Conservation (phyloP, 345 rosid genomes). For the Streptanthus diversifolius region DNA sequence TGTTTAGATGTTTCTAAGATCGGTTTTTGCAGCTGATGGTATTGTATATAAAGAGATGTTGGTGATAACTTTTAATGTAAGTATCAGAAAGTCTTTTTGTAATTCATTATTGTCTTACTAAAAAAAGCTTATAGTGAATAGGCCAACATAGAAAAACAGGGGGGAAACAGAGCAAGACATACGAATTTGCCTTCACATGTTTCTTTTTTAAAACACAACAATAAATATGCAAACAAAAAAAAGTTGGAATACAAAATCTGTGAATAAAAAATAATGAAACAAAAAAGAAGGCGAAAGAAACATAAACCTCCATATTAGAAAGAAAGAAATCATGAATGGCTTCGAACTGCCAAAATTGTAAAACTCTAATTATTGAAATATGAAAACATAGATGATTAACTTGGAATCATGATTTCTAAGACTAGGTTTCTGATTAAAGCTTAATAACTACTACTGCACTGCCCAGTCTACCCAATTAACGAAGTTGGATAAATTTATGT, state of each 20-base stretch:
- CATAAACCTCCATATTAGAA: too few relatives aligned
- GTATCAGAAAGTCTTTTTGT: neutral
- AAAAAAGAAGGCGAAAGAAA: neutral
- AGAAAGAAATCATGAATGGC: too few relatives aligned
- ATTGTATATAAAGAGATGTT: neutral
- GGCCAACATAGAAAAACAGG: conserved; percentile 8
- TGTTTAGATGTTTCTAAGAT: neutral
- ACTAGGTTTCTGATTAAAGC: too few relatives aligned
- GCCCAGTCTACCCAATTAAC: neutral
- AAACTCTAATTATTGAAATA: too few relatives aligned
- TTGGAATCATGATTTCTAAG: too few relatives aligned
- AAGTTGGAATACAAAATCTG: neutral
- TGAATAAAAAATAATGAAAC: neutral
- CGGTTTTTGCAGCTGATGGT: neutral
- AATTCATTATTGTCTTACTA: neutral
- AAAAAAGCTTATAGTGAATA: neutral
- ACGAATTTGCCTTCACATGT: neutral
- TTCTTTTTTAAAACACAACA: neutral
- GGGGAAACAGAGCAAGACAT: conserved; percentile 18
- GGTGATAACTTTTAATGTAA: neutral
- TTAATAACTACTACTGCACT: too few relatives aligned
- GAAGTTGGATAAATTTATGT: neutral
- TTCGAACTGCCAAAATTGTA: too few relatives aligned
- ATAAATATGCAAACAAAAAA: neutral
- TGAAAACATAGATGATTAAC: too few relatives aligned